These are phyloP conservation scores for Huntiella moniliformis DNA, from an alignment of 2,329 filamentous ascomycete species.

Conservation along the genomic window DNA sequence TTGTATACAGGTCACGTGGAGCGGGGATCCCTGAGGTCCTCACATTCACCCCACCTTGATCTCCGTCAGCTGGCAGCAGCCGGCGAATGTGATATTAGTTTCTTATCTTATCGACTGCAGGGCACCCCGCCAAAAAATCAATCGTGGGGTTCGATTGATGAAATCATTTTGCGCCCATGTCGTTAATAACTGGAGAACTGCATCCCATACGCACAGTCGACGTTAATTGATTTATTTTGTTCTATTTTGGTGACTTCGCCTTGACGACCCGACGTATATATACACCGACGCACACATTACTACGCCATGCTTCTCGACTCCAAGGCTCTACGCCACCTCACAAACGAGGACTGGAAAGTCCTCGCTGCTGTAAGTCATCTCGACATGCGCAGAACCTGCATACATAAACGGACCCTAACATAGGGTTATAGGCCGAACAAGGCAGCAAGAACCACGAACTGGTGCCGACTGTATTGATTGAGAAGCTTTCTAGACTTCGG, in stretches of 20 bases:
- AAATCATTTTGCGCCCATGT: slow-evolving; percentile 5
- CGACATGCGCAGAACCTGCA: slow-evolving; percentile 2
- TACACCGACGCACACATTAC: not conserved
- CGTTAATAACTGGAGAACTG: not conserved
- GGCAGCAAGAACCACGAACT: slow-evolving; percentile 95
- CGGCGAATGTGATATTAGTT: not conserved
- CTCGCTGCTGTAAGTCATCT: slow-evolving; percentile 57
- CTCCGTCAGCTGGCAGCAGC: not conserved
- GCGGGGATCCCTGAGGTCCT: not conserved
- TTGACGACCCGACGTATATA: not conserved
- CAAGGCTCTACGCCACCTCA: slow-evolving; percentile 80
- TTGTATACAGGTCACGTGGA: slow-evolving; percentile 11
- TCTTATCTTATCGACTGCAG: slow-evolving; percentile 10
- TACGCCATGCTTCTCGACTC: slow-evolving; percentile 80
- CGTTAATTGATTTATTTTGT: not conserved
- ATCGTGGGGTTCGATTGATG: slow-evolving; percentile 6
- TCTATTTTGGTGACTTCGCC: not conserved
- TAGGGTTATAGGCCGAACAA: slow-evolving; percentile 53
- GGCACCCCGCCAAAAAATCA: slow-evolving; percentile 5
- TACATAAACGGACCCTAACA: slow-evolving; percentile 6
- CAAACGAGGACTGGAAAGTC: slow-evolving; percentile 84
- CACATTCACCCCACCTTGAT: not conserved
- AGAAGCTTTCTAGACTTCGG: slow-evolving; percentile 62
- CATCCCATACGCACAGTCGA: slow-evolving; percentile 1
- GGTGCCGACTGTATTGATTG: slow-evolving; percentile 77